phyloP scores from a whole-genome alignment of 345 rosid genomes.

The Murraya koenigii region DNA sequence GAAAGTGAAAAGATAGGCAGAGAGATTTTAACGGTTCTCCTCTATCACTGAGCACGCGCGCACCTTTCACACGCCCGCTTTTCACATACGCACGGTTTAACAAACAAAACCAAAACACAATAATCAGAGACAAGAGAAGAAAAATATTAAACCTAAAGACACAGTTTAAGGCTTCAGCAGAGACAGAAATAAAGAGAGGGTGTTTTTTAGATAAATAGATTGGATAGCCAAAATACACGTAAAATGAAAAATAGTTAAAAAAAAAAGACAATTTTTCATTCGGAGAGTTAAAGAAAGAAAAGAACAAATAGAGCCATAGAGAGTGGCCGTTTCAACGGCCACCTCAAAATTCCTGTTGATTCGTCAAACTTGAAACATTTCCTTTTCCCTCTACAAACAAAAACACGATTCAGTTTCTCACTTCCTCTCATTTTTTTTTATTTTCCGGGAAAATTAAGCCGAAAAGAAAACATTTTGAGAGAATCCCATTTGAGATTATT shows the following conservation, averaged over 20 bases:
- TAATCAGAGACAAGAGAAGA: background rate
- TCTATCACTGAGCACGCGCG: background rate
- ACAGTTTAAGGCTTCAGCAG: too few species aligned
- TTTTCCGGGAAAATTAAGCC: constrained; percentile 17
- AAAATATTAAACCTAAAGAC: too few species aligned
- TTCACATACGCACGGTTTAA: background rate
- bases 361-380: constrained; percentile 8
- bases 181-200: too few species aligned
- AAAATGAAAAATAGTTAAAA: background rate
- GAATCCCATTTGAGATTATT: background rate
- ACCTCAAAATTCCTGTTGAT: constrained; percentile 31
- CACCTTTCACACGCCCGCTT: background rate
- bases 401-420: background rate
- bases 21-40: constrained; percentile 17
- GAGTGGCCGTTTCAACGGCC: constrained; percentile 50
- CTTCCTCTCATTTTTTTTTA: background rate
- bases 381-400: background rate
- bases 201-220: background rate
- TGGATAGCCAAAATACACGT: constrained; percentile 6
- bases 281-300: background rate
- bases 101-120: too few species aligned
- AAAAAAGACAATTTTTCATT: background rate
- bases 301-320: background rate
- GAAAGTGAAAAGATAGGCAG: constrained; percentile 9
- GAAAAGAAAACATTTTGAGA: background rate